Evolutionary conservation across 1,284 basidiomycete species (phyloP).

Genomic region (Cutaneotrichosporon cyanovorans): DNA sequence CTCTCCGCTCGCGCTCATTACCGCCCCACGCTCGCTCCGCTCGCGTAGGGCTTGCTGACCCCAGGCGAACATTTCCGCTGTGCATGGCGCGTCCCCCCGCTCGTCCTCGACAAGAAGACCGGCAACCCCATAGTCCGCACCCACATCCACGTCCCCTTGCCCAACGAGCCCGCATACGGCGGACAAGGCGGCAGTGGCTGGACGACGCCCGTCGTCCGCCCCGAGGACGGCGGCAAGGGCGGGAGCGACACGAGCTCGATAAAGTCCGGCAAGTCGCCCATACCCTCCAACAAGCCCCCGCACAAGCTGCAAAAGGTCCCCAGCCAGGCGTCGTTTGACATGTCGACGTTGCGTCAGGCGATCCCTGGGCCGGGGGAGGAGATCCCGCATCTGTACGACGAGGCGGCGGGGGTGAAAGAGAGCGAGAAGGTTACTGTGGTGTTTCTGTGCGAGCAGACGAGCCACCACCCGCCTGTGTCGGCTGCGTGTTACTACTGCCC

Average conservation of each 20-base stretch:
- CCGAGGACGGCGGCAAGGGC: conserved; percentile 34
- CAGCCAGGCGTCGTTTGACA: conserved; percentile 11
- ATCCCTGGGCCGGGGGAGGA: conserved; percentile 43
- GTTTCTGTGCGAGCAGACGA: conserved; percentile 76
- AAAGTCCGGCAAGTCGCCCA: conserved; percentile 12
- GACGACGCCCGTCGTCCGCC: conserved; percentile 38
- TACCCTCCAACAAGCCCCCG: conserved; percentile 14
- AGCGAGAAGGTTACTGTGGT: conserved; percentile 56
- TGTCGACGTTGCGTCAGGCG: conserved; percentile 13
- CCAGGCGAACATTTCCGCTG: conserved; percentile 73
- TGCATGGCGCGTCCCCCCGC: conserved; percentile 53
- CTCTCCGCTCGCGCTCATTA: too few relatives aligned
- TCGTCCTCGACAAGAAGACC: conserved; percentile 40
- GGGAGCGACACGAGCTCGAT: conserved; percentile 18
- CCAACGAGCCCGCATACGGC: conserved; percentile 41
- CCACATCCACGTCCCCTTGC: conserved; percentile 43
- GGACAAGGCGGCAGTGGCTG: conserved; percentile 39
- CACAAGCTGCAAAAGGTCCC: conserved; percentile 11
- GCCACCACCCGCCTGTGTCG: conserved; percentile 93
- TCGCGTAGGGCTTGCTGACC: not conserved
- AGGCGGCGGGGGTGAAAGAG: conserved; percentile 45
- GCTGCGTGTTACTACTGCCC: conserved; percentile 77
- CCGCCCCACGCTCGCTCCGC: too few relatives aligned
- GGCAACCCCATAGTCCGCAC: conserved; percentile 45
- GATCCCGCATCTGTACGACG: conserved; percentile 27